Evolutionary conservation across 495 filamentous ascomycete species (phyloP).

Genomic region (Rusavskia elegans): DNA sequence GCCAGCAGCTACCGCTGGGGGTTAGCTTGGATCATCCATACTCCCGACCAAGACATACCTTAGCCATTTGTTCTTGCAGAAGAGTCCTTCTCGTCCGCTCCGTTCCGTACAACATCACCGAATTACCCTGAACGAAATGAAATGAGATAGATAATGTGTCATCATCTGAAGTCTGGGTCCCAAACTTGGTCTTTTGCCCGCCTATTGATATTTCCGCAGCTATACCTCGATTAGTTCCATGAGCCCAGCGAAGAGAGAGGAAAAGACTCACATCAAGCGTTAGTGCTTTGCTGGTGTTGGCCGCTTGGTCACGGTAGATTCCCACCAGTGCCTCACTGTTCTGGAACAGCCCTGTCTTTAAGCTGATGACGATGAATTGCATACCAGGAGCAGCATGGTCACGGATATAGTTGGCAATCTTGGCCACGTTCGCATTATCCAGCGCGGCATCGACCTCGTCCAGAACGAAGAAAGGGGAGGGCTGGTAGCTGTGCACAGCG

Average conservation of each 20-base stretch:
- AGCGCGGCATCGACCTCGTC: slow-evolving; percentile 97
- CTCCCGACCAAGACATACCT: no score
- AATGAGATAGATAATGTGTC: no score
- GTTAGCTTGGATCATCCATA: no score
- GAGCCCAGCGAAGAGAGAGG: background rate
- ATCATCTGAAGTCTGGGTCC: no score
- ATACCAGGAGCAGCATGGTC: slow-evolving; percentile 91
- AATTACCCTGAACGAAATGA: no score
- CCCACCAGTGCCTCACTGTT: slow-evolving; percentile 86
- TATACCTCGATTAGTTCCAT: slow-evolving; percentile 1
- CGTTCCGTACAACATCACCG: no score
- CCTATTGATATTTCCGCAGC: slow-evolving; percentile 13
- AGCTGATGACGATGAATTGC: slow-evolving; percentile 96
- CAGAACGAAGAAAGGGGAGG: slow-evolving; percentile 90
- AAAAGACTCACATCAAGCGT: slow-evolving; percentile 73
- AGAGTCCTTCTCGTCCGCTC: no score
- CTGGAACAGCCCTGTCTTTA: slow-evolving; percentile 91
- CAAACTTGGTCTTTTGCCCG: no score
- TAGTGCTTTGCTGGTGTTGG: slow-evolving; percentile 73
- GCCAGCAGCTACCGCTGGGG: no score
- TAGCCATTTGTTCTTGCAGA: no score
- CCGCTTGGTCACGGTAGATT: slow-evolving; percentile 85
- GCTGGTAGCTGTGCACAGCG: slow-evolving; percentile 88
- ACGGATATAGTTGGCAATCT: slow-evolving; percentile 87
- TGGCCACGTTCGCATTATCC: slow-evolving; percentile 89